Evolutionary conservation across 2,329 filamentous ascomycete genomes (phyloP).

Genomic region (Rugonectria rugulosa): DNA sequence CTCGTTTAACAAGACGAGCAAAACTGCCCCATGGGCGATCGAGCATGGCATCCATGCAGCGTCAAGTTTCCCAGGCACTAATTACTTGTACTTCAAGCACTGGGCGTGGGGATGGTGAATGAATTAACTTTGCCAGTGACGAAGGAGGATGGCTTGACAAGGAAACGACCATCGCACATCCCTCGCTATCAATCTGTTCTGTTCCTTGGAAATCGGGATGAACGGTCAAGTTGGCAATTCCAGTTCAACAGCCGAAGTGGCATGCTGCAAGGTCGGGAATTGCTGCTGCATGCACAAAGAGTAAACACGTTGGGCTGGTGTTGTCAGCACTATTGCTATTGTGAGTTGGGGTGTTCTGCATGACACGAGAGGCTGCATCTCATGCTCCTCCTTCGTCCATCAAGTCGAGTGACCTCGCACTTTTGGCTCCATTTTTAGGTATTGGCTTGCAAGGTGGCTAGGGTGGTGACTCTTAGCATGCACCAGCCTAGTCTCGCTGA

Average conservation of each 20-base stretch:
- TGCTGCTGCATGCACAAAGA: background rate
- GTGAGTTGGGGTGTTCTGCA: slow-evolving; percentile 6
- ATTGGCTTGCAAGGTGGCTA: no score
- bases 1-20: background rate
- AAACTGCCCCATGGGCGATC: slow-evolving; percentile 6
- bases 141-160: background rate
- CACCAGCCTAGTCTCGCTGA: background rate
- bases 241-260: background rate
- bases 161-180: no score
- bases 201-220: background rate
- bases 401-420: background rate
- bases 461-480: background rate
- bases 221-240: background rate
- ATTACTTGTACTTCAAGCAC: background rate
- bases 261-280: slow-evolving; percentile 2
- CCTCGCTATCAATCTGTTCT: background rate
- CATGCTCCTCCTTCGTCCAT: background rate
- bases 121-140: background rate
- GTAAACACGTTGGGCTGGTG: background rate
- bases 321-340: slow-evolving; percentile 4
- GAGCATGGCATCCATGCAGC: slow-evolving; percentile 14
- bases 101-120: background rate
- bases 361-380: background rate
- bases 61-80: no score
- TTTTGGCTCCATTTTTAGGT: background rate